Conservation (phyloP, 2,329 filamentous ascomycete genomes). For the Aspergillus neoniger region DNA sequence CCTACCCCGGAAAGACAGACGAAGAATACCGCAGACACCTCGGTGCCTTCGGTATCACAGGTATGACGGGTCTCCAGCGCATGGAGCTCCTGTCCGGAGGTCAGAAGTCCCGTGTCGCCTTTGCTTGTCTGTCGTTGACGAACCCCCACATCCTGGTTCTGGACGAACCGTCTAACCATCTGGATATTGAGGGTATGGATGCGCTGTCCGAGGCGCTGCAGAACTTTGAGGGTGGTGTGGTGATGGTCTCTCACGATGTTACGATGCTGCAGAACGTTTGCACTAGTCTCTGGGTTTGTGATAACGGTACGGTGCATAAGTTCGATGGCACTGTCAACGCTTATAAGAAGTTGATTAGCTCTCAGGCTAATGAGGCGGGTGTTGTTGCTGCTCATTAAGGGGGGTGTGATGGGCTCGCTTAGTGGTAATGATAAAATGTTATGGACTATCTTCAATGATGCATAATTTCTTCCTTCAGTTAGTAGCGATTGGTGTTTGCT, state of each 20-base stretch:
- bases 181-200: slow-evolving; percentile 99
- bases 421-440: slow-evolving; percentile 11
- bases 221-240: slow-evolving; percentile 87
- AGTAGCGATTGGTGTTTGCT: too few species aligned
- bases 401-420: too few species aligned
- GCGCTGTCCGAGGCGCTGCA: slow-evolving; percentile 81
- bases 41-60: slow-evolving; percentile 81
- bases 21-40: slow-evolving; percentile 96
- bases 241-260: slow-evolving; percentile 99
- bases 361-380: slow-evolving; percentile 83
- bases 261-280: slow-evolving; percentile 98
- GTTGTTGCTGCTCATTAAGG: slow-evolving; percentile 58
- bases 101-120: slow-evolving; percentile 97
- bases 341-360: slow-evolving; percentile 95
- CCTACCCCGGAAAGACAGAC: slow-evolving; percentile 85
- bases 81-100: slow-evolving; percentile 93
- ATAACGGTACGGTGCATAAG: slow-evolving; percentile 90
- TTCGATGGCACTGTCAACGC: slow-evolving; percentile 93
- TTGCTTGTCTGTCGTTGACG: slow-evolving; percentile 89
- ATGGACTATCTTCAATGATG: neutral
- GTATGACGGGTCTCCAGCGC: slow-evolving; percentile 94
- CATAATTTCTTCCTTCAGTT: too few species aligned
- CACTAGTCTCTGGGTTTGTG: slow-evolving; percentile 93
- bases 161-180: slow-evolving; percentile 96
- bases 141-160: slow-evolving; percentile 97